phyloP scores from a whole-genome alignment of 352 stramenopile species.

The Peronospora farinosa region DNA sequence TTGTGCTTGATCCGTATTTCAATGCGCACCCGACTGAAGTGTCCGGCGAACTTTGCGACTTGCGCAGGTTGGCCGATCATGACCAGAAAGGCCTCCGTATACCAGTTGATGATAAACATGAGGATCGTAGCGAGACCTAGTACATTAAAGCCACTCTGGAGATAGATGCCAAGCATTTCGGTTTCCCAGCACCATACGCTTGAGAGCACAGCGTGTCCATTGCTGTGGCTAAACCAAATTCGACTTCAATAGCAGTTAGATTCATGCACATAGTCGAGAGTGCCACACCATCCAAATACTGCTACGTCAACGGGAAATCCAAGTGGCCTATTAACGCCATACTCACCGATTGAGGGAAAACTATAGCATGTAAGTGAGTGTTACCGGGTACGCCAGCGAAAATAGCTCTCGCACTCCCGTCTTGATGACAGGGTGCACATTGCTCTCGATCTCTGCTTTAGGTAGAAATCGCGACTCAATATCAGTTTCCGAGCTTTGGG shows the following conservation, averaged over 20 bases:
- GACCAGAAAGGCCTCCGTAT: slow-evolving; percentile 58
- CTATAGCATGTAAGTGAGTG: slow-evolving; percentile 69
- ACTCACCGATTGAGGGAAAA: slow-evolving; percentile 62
- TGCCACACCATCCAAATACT: slow-evolving; percentile 63
- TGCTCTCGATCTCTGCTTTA: slow-evolving; percentile 7
- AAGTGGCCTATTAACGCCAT: slow-evolving; percentile 65
- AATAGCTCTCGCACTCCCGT: slow-evolving; percentile 31
- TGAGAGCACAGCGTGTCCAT: slow-evolving; percentile 87
- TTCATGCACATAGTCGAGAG: slow-evolving; percentile 80
- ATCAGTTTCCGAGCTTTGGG: slow-evolving; percentile 16
- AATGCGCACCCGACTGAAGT: too few species aligned
- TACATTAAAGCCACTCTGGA: slow-evolving; percentile 74
- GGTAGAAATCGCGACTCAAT: slow-evolving; percentile 23
- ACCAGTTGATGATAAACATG: slow-evolving; percentile 69
- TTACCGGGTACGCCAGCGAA: slow-evolving; percentile 49
- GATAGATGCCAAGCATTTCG: slow-evolving; percentile 76
- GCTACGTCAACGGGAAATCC: slow-evolving; percentile 58
- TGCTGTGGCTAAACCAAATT: slow-evolving; percentile 73
- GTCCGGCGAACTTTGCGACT: slow-evolving; percentile 61
- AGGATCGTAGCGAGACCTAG: slow-evolving; percentile 48
- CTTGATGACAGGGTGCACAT: slow-evolving; percentile 24
- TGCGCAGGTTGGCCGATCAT: slow-evolving; percentile 53
- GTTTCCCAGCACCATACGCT: slow-evolving; percentile 67
- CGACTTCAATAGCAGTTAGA: slow-evolving; percentile 66
- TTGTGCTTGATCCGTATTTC: too few species aligned